phyloP scores from a whole-genome alignment of 2,329 filamentous ascomycete species.

The Stachybotrys echinatus region DNA sequence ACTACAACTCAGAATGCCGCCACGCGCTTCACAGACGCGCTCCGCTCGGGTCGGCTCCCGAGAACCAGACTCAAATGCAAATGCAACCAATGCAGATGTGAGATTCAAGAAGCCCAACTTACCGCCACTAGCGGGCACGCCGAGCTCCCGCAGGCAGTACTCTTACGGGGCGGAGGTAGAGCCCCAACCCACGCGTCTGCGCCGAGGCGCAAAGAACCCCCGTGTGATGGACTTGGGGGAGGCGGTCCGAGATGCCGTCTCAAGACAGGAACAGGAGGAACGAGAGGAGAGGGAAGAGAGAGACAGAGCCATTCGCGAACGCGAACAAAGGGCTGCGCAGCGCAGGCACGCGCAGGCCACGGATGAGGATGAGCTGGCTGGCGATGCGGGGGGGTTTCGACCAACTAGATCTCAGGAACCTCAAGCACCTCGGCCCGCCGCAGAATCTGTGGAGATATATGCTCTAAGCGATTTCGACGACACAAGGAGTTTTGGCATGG shows the following conservation, averaged over 20 bases:
- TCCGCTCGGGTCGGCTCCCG: constrained; percentile 10
- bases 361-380: constrained; percentile 16
- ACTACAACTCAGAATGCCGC: constrained; percentile 15
- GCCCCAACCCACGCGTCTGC: constrained; percentile 18
- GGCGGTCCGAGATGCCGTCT: constrained; percentile 22
- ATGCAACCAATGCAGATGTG: neutral
- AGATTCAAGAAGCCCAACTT: constrained; percentile 13
- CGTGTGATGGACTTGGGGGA: constrained; percentile 18
- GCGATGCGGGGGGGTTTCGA: neutral
- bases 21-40: constrained; percentile 11
- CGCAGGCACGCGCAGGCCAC: neutral
- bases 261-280: constrained; percentile 11
- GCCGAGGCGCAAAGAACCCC: constrained; percentile 7
- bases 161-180: constrained; percentile 31
- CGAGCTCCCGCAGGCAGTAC: constrained; percentile 30
- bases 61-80: constrained; percentile 9
- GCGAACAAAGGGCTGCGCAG: neutral
- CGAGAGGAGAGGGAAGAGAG: neutral
- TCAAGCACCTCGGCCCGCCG: neutral
- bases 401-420: neutral
- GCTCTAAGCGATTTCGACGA: constrained; percentile 14
- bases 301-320: neutral
- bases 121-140: constrained; percentile 21
- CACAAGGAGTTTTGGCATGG: constrained; percentile 27
- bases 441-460: neutral